phyloP scores from a whole-genome alignment of 129 eudicot genomes.

The Logfia minima region DNA sequence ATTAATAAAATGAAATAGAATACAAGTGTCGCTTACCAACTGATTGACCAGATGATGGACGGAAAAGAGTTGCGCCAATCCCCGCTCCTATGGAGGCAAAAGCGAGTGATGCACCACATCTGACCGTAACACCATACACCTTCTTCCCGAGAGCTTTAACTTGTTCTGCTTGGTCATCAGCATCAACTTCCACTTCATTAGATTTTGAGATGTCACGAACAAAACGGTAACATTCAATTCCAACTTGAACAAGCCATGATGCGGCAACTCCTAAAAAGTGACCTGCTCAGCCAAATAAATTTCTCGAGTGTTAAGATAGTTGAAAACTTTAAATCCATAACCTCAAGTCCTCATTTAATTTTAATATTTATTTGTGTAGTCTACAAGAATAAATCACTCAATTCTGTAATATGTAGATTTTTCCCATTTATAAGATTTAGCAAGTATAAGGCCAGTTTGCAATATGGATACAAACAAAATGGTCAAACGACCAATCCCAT shows the following conservation, averaged over 20 bases:
- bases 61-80: slow-evolving; percentile 62
- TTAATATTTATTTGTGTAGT: neutral
- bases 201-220: slow-evolving; percentile 39
- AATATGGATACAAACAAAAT: neutral
- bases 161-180: slow-evolving; percentile 36
- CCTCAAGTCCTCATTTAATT: neutral
- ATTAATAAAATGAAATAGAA: neutral
- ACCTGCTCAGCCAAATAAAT: slow-evolving; percentile 44
- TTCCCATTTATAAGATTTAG: neutral
- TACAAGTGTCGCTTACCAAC: slow-evolving; percentile 48
- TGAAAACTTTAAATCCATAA: neutral
- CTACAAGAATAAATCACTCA: neutral
- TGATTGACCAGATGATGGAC: slow-evolving; percentile 81
- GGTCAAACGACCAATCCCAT: neutral
- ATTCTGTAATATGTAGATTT: too few relatives aligned
- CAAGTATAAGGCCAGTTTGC: neutral
- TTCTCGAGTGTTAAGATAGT: neutral
- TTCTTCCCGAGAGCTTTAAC: slow-evolving; percentile 52
- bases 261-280: slow-evolving; percentile 81
- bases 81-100: slow-evolving; percentile 98
- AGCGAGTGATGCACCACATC: slow-evolving; percentile 65
- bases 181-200: slow-evolving; percentile 33
- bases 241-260: slow-evolving; percentile 85
- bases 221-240: slow-evolving; percentile 58
- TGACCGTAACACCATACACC: slow-evolving; percentile 45